phyloP scores from a whole-genome alignment of 345 rosid species.

The thale cress (Arabidopsis thaliana) region DNA sequence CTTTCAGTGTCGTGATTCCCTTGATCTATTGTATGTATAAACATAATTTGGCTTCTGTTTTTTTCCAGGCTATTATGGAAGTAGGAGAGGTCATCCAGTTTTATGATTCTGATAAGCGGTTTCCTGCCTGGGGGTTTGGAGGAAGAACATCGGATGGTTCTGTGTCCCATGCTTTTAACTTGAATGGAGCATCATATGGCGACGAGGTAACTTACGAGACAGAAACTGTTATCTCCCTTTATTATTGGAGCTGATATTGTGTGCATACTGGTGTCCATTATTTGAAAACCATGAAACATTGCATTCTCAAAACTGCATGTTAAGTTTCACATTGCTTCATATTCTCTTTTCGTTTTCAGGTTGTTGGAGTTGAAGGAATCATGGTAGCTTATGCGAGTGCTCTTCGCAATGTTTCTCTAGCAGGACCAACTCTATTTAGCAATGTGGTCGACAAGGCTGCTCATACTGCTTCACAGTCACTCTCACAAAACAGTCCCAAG shows the following conservation, averaged over 20 bases:
- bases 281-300: conserved; percentile 1
- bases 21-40: background rate
- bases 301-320: background rate
- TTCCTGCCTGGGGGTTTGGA: conserved; percentile 94
- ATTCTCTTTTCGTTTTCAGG: conserved; percentile 48
- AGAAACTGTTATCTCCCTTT: background rate
- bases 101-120: conserved; percentile 78
- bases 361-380: conserved; percentile 83
- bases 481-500: conserved; percentile 44
- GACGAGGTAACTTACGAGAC: conserved; percentile 57
- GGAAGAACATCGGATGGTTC: conserved; percentile 62
- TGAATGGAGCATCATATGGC: conserved; percentile 62
- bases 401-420: conserved; percentile 57
- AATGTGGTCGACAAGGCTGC: conserved; percentile 63
- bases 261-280: background rate
- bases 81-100: conserved; percentile 89
- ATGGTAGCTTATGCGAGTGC: conserved; percentile 74
- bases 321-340: background rate
- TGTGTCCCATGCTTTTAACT: conserved; percentile 83
- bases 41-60: conserved; percentile 34
- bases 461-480: conserved; percentile 38
- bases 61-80: conserved; percentile 76
- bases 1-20: background rate
- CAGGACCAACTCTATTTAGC: conserved; percentile 79
- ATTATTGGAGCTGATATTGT: background rate